phyloP scores from a whole-genome alignment of 1,284 basidiomycete genomes.

The Melampsora americana region DNA sequence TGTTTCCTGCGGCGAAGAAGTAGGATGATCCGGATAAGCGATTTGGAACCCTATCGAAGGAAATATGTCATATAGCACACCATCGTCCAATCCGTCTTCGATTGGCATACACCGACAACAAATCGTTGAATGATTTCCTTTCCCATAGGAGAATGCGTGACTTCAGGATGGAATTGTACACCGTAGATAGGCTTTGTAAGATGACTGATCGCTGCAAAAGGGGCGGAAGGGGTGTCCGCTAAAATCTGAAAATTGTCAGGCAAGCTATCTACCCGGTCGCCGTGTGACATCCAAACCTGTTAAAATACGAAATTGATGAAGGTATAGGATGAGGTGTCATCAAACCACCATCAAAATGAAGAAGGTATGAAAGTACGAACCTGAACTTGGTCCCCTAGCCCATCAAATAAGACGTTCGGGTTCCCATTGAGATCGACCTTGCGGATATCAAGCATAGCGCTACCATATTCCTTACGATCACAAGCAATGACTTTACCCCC shows the following conservation, averaged over 20 bases:
- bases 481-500: conserved; percentile 83
- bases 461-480: conserved; percentile 92
- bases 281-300: conserved; percentile 99
- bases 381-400: conserved; percentile 76
- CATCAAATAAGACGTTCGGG: conserved; percentile 78
- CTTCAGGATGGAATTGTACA: conserved; percentile 98
- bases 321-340: conserved; percentile 16
- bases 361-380: conserved; percentile 56
- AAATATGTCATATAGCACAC: conserved; percentile 56
- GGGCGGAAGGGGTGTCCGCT: conserved; percentile 80
- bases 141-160: conserved; percentile 87
- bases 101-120: conserved; percentile 78
- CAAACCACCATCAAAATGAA: neutral
- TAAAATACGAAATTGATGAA: neutral
- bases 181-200: conserved; percentile 85
- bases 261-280: conserved; percentile 81
- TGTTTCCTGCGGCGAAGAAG: conserved; percentile 66
- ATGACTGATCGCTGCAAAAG: conserved; percentile 91
- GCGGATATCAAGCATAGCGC: conserved; percentile 73
- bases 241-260: conserved; percentile 84
- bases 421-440: conserved; percentile 61
- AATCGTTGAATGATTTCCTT: conserved; percentile 88
- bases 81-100: conserved; percentile 90
- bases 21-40: conserved; percentile 16
- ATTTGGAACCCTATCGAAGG: neutral